Evolutionary conservation across 768 basidiomycete genomes (phyloP), one percentile per base, ranked within the genome.

Genomic region (Naganishia vishniacii): DNA sequence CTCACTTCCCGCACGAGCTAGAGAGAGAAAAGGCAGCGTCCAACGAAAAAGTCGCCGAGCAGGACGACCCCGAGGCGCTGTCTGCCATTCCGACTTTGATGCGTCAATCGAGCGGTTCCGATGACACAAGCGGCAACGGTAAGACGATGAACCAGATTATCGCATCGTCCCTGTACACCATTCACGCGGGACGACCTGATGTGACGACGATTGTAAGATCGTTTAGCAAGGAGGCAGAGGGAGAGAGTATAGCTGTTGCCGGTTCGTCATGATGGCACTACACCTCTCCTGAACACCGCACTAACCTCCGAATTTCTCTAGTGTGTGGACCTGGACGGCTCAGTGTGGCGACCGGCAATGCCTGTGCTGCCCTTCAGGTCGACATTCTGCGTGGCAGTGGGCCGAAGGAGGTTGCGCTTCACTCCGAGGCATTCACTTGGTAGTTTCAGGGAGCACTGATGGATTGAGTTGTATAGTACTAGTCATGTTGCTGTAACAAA

Each of bases 271-370:
- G 15, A 18, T 20, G 6, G 18, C 23, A 12, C 59, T 46, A 7
- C 8, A 16, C 15, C 32, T 23, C 40, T 1, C 28, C 1, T 26
- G 18, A 3, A 23, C 4, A 16, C 25, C 37, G 28, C 3, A 28
- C 12, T 28, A 25, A 13, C 46, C 28, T 20, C 4, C 61, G 8
- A 15, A 5, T 8, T 31, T 23, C 32, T 12, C 25, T 31, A 62
- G 47, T 62, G 4, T 62, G 61, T 25, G 61, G 47, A 0, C 61
- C 61, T 31, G 61, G 61, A 34, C 15, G 34, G 20, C 18, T 62
- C 8, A 48, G 45, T 18, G 28, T 47, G 18, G 15, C 2, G n/a
- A 47, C 47, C 5, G 34, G 61, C 3, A 62, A 62, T 47, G 61
- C 47, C 1, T 40, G 20, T 4, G 46, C 61, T 16, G 18, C 4